phyloP scores from a whole-genome alignment of 106 monocot species.

The Allium fistulosum region DNA sequence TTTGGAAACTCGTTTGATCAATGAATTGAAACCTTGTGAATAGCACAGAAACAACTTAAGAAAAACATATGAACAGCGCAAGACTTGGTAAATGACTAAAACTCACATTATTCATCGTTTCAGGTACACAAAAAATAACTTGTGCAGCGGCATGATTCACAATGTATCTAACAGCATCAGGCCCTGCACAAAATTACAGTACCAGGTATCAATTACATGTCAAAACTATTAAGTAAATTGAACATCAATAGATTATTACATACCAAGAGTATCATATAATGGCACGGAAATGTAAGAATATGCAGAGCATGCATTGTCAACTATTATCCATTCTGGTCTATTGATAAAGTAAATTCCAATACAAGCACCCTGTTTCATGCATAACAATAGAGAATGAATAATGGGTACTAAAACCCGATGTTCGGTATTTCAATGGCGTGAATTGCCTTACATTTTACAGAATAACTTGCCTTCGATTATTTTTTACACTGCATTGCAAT shows the following conservation, averaged over 20 bases:
- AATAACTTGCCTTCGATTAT: too few relatives aligned
- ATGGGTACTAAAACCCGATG: too few relatives aligned
- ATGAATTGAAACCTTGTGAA: too few relatives aligned
- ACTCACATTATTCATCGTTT: conserved; percentile 78
- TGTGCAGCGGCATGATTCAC: conserved; percentile 76
- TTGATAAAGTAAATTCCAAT: conserved; percentile 92
- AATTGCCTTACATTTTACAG: too few relatives aligned
- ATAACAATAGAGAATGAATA: neutral
- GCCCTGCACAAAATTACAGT: conserved; percentile 47
- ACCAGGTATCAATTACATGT: neutral
- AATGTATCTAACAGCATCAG: conserved; percentile 91
- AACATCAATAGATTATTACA: neutral
- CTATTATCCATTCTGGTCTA: conserved; percentile 90
- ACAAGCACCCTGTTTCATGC: conserved; percentile 47
- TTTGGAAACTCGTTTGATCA: too few relatives aligned
- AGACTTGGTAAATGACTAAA: neutral
- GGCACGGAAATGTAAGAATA: conserved; percentile 93
- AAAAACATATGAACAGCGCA: neutral
- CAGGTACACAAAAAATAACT: conserved; percentile 80
- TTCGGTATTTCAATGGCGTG: too few relatives aligned
- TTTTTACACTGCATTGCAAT: too few relatives aligned
- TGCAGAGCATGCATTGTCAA: conserved; percentile 95
- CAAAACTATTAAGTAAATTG: neutral
- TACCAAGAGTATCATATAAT: conserved; percentile 97
- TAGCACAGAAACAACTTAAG: too few relatives aligned